Percentiles rank a stretch among this genome's conserved stretches.
Conservation (phyloP, 148 eudicot genomes). For the Camellia japonica region DNA sequence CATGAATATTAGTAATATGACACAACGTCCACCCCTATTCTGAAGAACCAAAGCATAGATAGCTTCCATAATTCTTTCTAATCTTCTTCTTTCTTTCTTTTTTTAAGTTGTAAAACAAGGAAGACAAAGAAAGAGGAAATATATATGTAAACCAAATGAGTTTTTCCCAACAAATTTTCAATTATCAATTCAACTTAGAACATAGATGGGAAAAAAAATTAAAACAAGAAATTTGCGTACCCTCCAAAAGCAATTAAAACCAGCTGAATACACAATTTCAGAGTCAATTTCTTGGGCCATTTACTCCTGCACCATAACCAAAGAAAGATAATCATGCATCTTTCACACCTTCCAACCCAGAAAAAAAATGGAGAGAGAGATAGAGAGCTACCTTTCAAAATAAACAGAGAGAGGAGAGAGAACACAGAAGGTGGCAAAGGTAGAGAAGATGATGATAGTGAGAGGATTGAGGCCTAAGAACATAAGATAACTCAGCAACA, state of each 20-base stretch:
- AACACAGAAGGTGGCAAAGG: constrained; percentile 52
- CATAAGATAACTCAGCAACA: constrained; percentile 50
- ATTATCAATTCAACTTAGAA: neutral
- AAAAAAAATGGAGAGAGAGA: constrained; percentile 12
- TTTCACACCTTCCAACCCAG: neutral
- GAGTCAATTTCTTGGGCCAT: constrained; percentile 53
- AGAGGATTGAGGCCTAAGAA: constrained; percentile 50
- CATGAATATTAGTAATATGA: too few relatives aligned
- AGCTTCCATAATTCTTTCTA: neutral
- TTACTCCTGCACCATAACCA: constrained; percentile 44
- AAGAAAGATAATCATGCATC: neutral
- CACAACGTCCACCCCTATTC: too few relatives aligned
- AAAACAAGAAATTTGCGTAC: constrained; percentile 27
- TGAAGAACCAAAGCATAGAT: too few relatives aligned
- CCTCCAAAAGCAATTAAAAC: constrained; percentile 68
- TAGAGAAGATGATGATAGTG: constrained; percentile 53
- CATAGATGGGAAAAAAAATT: neutral
- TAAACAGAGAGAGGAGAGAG: constrained; percentile 51
- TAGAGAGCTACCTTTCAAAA: constrained; percentile 50
- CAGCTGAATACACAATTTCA: constrained; percentile 49
- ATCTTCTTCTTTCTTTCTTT: too few relatives aligned
- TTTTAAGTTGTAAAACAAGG: neutral
- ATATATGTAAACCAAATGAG: neutral
- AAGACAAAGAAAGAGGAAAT: neutral
- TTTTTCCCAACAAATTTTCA: neutral